phyloP scores from a whole-genome alignment of 2,329 filamentous ascomycete species.

The Aspergillus novoparasiticus region DNA sequence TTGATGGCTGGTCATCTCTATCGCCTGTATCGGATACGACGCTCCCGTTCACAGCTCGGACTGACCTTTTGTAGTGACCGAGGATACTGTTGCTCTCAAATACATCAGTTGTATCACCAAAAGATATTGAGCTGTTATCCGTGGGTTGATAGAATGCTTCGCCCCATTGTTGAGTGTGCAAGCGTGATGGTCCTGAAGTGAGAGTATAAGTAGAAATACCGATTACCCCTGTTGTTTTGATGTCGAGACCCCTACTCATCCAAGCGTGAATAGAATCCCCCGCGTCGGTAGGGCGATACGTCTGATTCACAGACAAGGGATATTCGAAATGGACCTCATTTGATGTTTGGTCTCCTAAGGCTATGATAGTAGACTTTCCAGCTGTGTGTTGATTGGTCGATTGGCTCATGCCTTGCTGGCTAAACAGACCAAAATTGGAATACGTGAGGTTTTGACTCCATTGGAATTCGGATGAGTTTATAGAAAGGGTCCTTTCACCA shows the following conservation, averaged over 20 bases:
- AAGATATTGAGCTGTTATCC: slow-evolving; percentile 27
- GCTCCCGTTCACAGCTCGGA: neutral
- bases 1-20: neutral
- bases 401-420: neutral
- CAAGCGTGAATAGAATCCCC: neutral
- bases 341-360: neutral
- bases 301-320: neutral
- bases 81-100: slow-evolving; percentile 24
- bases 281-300: neutral
- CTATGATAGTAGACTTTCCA: neutral
- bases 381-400: neutral
- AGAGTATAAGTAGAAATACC: slow-evolving; percentile 64
- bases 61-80: neutral
- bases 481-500: neutral
- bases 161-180: slow-evolving; percentile 34
- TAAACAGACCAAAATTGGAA: neutral
- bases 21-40: neutral
- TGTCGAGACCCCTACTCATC: neutral
- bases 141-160: slow-evolving; percentile 29
- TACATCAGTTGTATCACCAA: slow-evolving; percentile 30
- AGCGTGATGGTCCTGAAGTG: slow-evolving; percentile 28
- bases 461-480: neutral
- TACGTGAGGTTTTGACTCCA: neutral
- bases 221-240: neutral
- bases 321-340: neutral